Conservation (phyloP, 1,284 basidiomycete genomes). For the Anthracocystis panici-leucophaei region DNA sequence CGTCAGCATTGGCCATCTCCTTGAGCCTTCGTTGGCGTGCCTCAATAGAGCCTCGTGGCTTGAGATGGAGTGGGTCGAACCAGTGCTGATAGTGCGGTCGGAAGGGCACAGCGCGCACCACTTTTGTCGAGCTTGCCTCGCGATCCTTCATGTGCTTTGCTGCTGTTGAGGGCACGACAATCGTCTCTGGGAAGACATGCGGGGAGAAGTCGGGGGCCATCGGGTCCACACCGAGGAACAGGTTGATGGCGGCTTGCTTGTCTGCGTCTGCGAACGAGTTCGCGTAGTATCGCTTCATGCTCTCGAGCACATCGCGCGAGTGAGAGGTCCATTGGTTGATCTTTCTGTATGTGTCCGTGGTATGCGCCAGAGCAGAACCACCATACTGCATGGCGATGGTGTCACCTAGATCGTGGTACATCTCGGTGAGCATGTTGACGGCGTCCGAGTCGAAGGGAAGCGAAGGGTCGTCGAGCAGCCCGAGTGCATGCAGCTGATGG, state of each 20-base stretch:
- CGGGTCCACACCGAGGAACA: conserved; percentile 85
- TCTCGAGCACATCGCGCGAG: conserved; percentile 96
- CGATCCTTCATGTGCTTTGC: neutral
- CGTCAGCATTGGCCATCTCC: conserved; percentile 58
- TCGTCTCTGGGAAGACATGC: conserved; percentile 32
- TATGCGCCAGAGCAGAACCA: conserved; percentile 89
- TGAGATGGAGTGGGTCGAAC: conserved; percentile 55
- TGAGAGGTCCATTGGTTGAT: conserved; percentile 97
- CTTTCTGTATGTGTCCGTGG: conserved; percentile 94
- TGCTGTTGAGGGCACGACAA: conserved; percentile 13
- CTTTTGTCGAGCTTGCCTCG: neutral
- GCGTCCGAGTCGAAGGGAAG: conserved; percentile 94
- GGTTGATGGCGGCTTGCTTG: conserved; percentile 96
- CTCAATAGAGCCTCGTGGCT: conserved; percentile 33
- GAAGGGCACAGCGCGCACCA: conserved; percentile 34
- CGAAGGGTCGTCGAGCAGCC: conserved; percentile 78
- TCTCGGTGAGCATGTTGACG: conserved; percentile 96
- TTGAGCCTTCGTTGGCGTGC: conserved; percentile 48
- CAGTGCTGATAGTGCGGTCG: conserved; percentile 57
- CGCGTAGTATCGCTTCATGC: conserved; percentile 93
- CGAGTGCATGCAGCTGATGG: conserved; percentile 94
- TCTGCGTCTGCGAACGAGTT: conserved; percentile 90
- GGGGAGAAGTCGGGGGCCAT: conserved; percentile 43
- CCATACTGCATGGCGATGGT: conserved; percentile 87
- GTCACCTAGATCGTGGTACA: conserved; percentile 81